These are phyloP conservation scores for Chrysoporthe austroafricana DNA, from an alignment of 2,329 filamentous ascomycete genomes.

Conservation along the genomic window DNA sequence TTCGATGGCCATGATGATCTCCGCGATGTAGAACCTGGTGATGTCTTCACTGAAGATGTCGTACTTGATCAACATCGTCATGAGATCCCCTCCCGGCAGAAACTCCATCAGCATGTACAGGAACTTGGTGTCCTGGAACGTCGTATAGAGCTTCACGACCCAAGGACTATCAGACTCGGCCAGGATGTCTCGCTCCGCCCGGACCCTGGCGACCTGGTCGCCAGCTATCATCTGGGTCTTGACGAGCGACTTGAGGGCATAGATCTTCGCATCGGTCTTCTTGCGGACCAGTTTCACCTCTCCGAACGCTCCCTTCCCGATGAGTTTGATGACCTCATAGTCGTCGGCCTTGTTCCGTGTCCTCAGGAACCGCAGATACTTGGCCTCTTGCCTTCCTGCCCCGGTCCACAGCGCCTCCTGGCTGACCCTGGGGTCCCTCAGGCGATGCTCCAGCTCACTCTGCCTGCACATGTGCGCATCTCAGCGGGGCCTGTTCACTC, in stretches of 20 bases:
- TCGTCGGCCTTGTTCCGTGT: constrained; percentile 72
- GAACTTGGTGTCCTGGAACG: constrained; percentile 77
- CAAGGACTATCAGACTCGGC: constrained; percentile 80
- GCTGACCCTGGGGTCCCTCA: constrained; percentile 46
- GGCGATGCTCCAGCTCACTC: constrained; percentile 67
- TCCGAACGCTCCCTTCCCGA: constrained; percentile 80
- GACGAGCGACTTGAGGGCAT: constrained; percentile 77
- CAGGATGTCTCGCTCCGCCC: constrained; percentile 77
- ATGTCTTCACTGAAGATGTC: constrained; percentile 83
- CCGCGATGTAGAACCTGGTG: constrained; percentile 83
- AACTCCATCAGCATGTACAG: constrained; percentile 84
- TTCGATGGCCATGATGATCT: constrained; percentile 79
- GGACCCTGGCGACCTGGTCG: constrained; percentile 77
- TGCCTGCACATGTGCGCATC: constrained; percentile 50
- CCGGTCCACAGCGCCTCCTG: constrained; percentile 62
- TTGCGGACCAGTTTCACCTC: constrained; percentile 78
- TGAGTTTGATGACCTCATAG: constrained; percentile 76
- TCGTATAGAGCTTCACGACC: constrained; percentile 80
- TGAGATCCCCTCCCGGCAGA: constrained; percentile 77
- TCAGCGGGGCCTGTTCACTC: not conserved
- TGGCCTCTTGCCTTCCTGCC: constrained; percentile 54
- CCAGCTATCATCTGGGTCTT: constrained; percentile 85
- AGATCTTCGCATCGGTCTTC: constrained; percentile 76
- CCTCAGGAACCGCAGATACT: constrained; percentile 73
- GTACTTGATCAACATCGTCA: constrained; percentile 86